These are phyloP conservation scores for Penicillium soppii DNA, from an alignment of 495 filamentous ascomycete species.

Conservation along the genomic window DNA sequence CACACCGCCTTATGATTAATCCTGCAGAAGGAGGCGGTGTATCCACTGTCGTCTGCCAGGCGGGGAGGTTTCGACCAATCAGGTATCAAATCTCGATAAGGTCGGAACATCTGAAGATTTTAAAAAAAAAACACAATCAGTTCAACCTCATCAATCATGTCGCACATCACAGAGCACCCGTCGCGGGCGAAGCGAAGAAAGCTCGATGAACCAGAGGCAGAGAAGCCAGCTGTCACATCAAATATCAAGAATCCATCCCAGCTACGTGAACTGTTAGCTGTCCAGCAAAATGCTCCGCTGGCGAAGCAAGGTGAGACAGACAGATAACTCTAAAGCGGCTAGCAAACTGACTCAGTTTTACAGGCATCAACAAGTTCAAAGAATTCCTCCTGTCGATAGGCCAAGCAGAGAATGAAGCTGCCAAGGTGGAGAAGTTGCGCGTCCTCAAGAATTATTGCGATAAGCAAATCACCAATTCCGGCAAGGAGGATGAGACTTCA, in stretches of 20 bases:
- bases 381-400: slow-evolving; percentile 66
- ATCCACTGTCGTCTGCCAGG: not conserved
- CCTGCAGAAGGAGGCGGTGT: not conserved
- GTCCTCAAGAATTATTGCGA: slow-evolving; percentile 76
- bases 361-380: slow-evolving; percentile 76
- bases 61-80: slow-evolving; percentile 20
- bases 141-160: slow-evolving; percentile 18
- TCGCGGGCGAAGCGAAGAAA: slow-evolving; percentile 44
- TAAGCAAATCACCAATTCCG: slow-evolving; percentile 55
- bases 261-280: slow-evolving; percentile 61
- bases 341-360: not conserved
- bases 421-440: slow-evolving; percentile 48
- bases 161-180: slow-evolving; percentile 27
- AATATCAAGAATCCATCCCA: slow-evolving; percentile 60
- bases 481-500: slow-evolving; percentile 53
- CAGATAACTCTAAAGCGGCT: not conserved
- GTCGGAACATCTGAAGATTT: slow-evolving; percentile 22
- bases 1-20: not conserved
- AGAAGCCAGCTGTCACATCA: slow-evolving; percentile 23
- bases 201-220: slow-evolving; percentile 26
- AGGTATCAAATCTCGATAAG: slow-evolving; percentile 21
- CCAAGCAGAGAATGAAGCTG: slow-evolving; percentile 46
- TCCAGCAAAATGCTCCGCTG: slow-evolving; percentile 60
- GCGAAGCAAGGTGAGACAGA: slow-evolving; percentile 61
- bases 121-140: slow-evolving; percentile 24